Evolutionary conservation across 805 yeast genomes (phyloP).

Genomic region (Hyphopichia homilentoma): DNA sequence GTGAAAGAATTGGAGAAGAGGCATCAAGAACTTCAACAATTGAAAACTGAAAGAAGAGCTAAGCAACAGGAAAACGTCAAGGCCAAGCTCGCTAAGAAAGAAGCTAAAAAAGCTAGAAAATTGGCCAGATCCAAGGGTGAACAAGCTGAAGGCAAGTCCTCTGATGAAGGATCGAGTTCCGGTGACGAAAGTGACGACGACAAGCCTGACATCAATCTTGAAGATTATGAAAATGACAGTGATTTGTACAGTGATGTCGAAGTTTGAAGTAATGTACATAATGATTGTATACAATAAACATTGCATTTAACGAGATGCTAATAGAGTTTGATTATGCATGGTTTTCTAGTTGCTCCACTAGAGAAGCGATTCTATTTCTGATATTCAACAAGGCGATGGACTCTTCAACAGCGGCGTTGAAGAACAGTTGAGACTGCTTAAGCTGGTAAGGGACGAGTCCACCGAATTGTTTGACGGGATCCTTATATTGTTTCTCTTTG

Average conservation of each 20-base stretch:
- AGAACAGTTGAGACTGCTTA: constrained; percentile 33
- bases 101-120: constrained; percentile 68
- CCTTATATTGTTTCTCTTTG: constrained; percentile 7
- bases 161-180: constrained; percentile 18
- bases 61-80: constrained; percentile 77
- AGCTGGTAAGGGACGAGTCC: constrained; percentile 43
- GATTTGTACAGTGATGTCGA: constrained; percentile 41
- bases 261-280: too few relatives aligned
- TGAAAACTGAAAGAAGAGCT: constrained; percentile 69
- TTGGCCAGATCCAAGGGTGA: constrained; percentile 45
- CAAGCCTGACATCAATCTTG: constrained; percentile 36
- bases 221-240: constrained; percentile 49
- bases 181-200: constrained; percentile 22
- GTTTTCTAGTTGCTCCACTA: constrained; percentile 16
- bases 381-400: constrained; percentile 19
- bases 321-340: too few relatives aligned
- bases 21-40: constrained; percentile 58
- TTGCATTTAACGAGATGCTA: not conserved
- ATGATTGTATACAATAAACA: not conserved
- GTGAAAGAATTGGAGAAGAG: constrained; percentile 56
- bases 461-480: constrained; percentile 47
- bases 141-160: constrained; percentile 16
- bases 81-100: constrained; percentile 68
- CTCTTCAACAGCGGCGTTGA: constrained; percentile 26
- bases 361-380: constrained; percentile 18